Evolutionary conservation across 345 rosid genomes (phyloP).

Genomic region (Eucalyptus tenuipes): DNA sequence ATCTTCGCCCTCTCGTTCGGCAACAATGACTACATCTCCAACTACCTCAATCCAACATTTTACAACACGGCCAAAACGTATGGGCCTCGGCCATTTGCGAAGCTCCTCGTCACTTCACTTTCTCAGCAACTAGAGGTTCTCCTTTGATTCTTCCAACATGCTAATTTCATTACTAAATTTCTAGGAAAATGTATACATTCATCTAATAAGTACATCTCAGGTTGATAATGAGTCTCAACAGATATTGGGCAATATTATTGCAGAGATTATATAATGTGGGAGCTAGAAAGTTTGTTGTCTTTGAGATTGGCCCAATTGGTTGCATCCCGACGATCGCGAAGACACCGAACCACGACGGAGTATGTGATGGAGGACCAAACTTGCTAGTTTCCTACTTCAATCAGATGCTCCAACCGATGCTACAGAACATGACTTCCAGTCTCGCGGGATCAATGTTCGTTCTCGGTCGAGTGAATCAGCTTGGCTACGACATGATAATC

Average conservation of each 20-base stretch:
- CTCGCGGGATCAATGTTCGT: constrained; percentile 16
- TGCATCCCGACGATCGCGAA: constrained; percentile 24
- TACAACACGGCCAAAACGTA: background rate
- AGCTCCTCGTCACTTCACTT: background rate
- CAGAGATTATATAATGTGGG: constrained; percentile 22
- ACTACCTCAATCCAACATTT: background rate
- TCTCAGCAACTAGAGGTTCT: background rate
- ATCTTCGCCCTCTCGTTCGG: constrained; percentile 15
- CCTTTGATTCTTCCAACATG: background rate
- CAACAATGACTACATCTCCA: constrained; percentile 25
- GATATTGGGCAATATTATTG: background rate
- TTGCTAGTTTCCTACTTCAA: constrained; percentile 11
- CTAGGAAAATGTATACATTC: background rate
- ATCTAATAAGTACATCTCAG: background rate
- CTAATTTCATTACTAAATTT: background rate
- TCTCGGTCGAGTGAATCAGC: constrained; percentile 1
- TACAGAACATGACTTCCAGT: constrained; percentile 9
- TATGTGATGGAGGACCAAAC: constrained; percentile 18
- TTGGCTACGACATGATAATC: constrained; percentile 14
- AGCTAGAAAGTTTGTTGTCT: constrained; percentile 23
- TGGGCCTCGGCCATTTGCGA: constrained; percentile 12
- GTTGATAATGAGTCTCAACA: background rate
- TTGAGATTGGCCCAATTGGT: constrained; percentile 36
- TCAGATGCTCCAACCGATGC: constrained; percentile 4
- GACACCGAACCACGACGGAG: background rate